These are phyloP conservation scores for Magnaporthiopsis poae DNA, from an alignment of 2,329 filamentous ascomycete genomes.

Conservation along the genomic window DNA sequence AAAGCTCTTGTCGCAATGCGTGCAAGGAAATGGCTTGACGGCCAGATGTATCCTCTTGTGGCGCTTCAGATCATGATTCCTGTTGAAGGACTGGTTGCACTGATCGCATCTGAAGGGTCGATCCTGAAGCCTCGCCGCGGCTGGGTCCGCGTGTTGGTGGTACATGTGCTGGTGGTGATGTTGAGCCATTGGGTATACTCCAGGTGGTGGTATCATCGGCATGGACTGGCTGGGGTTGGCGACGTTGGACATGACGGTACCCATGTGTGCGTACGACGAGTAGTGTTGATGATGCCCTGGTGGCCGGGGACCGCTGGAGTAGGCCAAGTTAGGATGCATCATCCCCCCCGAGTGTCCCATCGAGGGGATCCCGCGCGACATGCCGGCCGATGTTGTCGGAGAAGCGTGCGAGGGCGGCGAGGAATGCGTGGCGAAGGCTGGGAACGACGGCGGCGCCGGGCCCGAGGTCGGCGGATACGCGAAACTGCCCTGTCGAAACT, in stretches of 20 bases:
- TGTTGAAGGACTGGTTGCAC: conserved; percentile 86
- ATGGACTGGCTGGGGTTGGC: conserved; percentile 10
- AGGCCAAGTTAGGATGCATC: neutral
- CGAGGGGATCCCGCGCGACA: conserved; percentile 1
- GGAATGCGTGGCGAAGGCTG: neutral
- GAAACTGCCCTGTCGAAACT: neutral
- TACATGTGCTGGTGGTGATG: conserved; percentile 6
- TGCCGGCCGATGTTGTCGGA: conserved; percentile 3
- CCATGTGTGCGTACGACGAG: conserved; percentile 2
- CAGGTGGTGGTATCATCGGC: conserved; percentile 5
- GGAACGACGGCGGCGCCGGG: neutral
- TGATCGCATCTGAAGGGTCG: conserved; percentile 90
- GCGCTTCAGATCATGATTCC: conserved; percentile 90
- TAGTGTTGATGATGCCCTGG: conserved; percentile 1
- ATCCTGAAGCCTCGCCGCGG: conserved; percentile 49
- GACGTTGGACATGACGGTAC: conserved; percentile 11
- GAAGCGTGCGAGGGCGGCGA: neutral
- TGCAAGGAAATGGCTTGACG: conserved; percentile 90
- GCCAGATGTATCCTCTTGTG: conserved; percentile 92
- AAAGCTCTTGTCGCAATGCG: conserved; percentile 89
- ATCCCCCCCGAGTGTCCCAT: conserved; percentile 1
- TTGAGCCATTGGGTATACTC: neutral
- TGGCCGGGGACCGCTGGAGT: neutral
- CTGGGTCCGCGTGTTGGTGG: conserved; percentile 29
- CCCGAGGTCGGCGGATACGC: neutral